Base-by-base conservation (phyloP, 116 monocot species). In the Zostera marina region DNA sequence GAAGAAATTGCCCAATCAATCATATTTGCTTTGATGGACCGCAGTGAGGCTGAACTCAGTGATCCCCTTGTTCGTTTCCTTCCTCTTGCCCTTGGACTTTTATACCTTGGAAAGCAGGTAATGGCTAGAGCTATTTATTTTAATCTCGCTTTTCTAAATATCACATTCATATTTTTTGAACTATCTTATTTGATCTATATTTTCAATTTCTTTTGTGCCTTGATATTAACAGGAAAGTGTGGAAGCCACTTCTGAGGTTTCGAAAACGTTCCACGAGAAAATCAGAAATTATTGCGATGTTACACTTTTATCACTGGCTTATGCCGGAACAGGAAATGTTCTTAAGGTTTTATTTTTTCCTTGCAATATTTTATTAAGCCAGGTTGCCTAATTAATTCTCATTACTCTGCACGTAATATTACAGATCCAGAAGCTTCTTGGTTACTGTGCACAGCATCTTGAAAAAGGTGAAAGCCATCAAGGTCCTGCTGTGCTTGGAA, bases 81-180 rank as follows among this genome's bases (percentile, higher is more conserved):
- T 20, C 98, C 90, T 60, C 81, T 98, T 42, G 91, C 90, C 11
- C 98, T 98, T 70, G 98, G 98, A 25, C 83, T 98, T 63, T 71
- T 98, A 8, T 90, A 90, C 72, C 90, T 98, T 62, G 90, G 98
- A 64, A 98, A 98, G 68, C 98, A 98, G 83, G 98, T 90, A 45
- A 63, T 42, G 12, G 0, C 16, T 17, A n/a, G 10, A 14, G 20
- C 43, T 7, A 4, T 40, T 15, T 8, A 42, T 21, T 14, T 32
- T 32, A 32, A 32, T 32, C 32, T 32, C 32, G 5, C 32, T 32
- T 32, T 32, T 32, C 3, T 26, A 26, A 26, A 26, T 26, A 32
- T 5, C 1, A 1, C 32, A 32, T 32, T 32, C 2, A 5, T 5
- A 32, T 49, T 2, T 19, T 48, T 48, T 48, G 19, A 48, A 19